Base-by-base conservation (phyloP, 2,329 filamentous ascomycete species). In the Colletotrichum somersetense region DNA sequence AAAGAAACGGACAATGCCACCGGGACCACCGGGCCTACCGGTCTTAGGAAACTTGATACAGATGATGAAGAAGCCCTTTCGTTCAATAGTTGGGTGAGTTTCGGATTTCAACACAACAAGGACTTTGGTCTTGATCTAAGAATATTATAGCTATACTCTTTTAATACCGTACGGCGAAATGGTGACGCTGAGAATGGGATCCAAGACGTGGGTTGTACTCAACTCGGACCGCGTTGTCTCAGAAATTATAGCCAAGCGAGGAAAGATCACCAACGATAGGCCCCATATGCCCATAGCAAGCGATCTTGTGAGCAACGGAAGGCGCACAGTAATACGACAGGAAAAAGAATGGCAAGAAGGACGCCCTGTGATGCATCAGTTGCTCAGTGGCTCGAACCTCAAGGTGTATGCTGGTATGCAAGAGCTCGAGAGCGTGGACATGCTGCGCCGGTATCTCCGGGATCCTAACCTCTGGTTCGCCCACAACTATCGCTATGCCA, bases 141-240 rank as follows among this genome's bases (percentile, higher is more conserved):
- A 26, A 26, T 26, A 26, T 26, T 26, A 26, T 26, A 26, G 26
- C 26, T 26, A 26, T 26, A 2, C 26, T 26, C 26, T 26, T 26
- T 3, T 26, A 26, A 53, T 63, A 46, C 59, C 71, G n/a, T 77
- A 77, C 64, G 77, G 77, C 23, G 77, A 79, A 35, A 77, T 78
- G 77, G 74, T 75, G 50, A 78, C 77, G 1, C 53, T 78, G n/a
- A 73, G 75, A 38, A 74, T 80, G 79, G 78, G 11, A 72, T 52
- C 77, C 26, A 83, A 81, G 69, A 84, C 81, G 1, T 85, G 81
- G 81, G 77, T 86, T 20, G 75, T 85, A 14, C 79, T 86, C 11
- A 86, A 86, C 73, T 80, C 74, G 16, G 74, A 79, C 44, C 81
- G 83, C 18, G 81, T 84, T 1, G 80, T 83, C 35, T 75, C 53